Conservation (phyloP, 208 protist genomes). For the Acanthamoeba pearcei region DNA sequence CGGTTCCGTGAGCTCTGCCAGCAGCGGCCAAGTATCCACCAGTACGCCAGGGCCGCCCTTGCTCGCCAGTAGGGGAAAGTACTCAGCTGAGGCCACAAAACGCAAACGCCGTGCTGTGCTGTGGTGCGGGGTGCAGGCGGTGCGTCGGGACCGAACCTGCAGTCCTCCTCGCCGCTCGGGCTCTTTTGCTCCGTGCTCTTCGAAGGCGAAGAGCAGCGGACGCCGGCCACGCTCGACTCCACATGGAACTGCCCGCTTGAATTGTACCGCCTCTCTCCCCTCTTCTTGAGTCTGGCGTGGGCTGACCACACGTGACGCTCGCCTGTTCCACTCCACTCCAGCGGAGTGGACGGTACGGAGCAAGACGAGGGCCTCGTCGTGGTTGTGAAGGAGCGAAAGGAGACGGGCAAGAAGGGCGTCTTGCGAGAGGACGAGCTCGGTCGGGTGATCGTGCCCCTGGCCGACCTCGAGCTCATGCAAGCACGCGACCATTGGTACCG, state of each 20-base stretch:
- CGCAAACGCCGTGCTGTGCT: not conserved
- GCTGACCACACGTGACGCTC: not conserved
- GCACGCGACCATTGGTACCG: slow-evolving; percentile 19
- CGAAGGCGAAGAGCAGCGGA: slow-evolving; percentile 68
- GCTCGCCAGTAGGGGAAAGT: not conserved
- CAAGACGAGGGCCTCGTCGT: slow-evolving; percentile 59
- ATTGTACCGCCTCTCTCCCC: not conserved
- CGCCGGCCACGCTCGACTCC: not conserved
- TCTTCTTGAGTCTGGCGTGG: not conserved
- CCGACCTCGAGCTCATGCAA: slow-evolving; percentile 47
- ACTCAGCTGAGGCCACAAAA: not conserved
- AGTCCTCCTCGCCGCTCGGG: not conserved
- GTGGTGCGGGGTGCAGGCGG: not conserved
- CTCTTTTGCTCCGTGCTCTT: slow-evolving; percentile 70
- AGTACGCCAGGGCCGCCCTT: not conserved
- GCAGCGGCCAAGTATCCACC: not conserved
- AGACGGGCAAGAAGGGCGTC: slow-evolving; percentile 34
- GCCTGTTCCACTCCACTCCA: not conserved
- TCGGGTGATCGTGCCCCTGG: not conserved
- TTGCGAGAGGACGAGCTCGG: slow-evolving; percentile 54
- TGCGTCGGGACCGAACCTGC: not conserved
- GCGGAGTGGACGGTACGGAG: slow-evolving; percentile 55
- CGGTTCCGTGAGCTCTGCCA: not conserved
- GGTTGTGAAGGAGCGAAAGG: slow-evolving; percentile 56
- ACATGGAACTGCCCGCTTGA: slow-evolving; percentile 47